Evolutionary conservation across 306 rosid species (phyloP).

Genomic region (Cucurbita ficifolia): DNA sequence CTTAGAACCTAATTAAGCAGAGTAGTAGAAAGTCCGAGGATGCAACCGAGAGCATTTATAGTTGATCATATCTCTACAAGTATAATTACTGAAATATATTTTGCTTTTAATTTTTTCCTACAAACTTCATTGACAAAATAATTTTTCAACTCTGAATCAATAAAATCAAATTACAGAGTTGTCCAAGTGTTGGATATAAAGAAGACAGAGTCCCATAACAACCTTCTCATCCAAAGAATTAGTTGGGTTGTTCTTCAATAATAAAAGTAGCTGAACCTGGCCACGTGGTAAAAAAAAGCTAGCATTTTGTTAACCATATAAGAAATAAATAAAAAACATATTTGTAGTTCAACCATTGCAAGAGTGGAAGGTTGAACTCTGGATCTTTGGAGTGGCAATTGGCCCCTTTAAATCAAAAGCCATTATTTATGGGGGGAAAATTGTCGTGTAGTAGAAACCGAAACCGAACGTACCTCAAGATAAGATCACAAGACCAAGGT

Average conservation of each 20-base stretch:
- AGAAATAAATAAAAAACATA: too few relatives aligned
- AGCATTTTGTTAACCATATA: not conserved
- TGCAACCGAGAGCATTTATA: too few relatives aligned
- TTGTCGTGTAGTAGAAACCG: not conserved
- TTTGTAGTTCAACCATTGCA: too few relatives aligned
- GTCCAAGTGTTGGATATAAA: not conserved
- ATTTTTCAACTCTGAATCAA: not conserved
- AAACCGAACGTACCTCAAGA: slow-evolving; percentile 25
- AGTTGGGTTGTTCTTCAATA: not conserved
- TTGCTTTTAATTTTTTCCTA: not conserved
- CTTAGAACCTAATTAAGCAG: not conserved
- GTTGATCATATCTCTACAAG: not conserved
- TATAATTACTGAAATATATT: not conserved
- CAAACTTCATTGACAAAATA: not conserved
- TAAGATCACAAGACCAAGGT: slow-evolving; percentile 42
- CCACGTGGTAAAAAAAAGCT: not conserved
- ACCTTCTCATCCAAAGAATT: too few relatives aligned
- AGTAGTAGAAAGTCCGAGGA: not conserved
- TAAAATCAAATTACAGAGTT: not conserved
- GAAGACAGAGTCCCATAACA: not conserved
- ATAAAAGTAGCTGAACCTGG: not conserved
- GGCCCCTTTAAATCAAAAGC: too few relatives aligned
- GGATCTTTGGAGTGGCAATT: too few relatives aligned
- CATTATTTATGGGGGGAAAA: not conserved
- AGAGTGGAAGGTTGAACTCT: not conserved